Percentiles rank a stretch among this genome's conserved stretches.
Conservation (phyloP, 2,329 filamentous ascomycete genomes). For the Colletotrichum nymphaeae region DNA sequence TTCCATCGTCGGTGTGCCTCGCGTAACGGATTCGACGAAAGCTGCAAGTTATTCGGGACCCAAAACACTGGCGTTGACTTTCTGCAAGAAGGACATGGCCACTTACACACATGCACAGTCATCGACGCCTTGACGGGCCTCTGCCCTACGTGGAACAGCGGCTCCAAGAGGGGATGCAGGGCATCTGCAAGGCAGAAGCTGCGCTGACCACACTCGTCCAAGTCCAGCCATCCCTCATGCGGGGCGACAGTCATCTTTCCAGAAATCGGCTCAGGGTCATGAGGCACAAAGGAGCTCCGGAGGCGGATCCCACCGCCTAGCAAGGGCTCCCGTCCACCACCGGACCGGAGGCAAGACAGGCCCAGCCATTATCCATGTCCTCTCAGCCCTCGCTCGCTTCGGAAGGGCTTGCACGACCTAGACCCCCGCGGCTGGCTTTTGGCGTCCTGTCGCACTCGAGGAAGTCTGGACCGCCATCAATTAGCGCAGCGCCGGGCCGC, state of each 20-base stretch:
- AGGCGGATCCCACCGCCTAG: neutral
- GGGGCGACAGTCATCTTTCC: neutral
- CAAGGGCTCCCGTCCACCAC: neutral
- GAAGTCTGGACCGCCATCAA: conserved; percentile 1
- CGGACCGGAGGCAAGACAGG: conserved; percentile 6
- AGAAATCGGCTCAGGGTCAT: neutral
- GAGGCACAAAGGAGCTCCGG: conserved; percentile 21
- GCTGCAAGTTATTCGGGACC: neutral
- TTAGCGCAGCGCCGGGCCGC: conserved; percentile 14
- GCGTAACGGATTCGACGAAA: neutral
- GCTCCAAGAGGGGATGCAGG: neutral
- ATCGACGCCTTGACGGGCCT: conserved; percentile 14
- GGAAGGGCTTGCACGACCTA: conserved; percentile 2
- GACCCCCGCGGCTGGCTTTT: neutral
- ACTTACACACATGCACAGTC: neutral
- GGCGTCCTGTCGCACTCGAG: neutral
- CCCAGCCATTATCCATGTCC: neutral
- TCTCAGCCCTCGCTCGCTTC: conserved; percentile 8
- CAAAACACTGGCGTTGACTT: neutral
- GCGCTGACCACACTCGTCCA: neutral
- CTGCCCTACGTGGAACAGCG: conserved; percentile 2
- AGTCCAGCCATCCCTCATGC: neutral
- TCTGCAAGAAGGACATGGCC: neutral
- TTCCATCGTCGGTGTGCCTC: neutral
- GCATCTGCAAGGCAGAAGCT: neutral